Percentiles rank a stretch among this genome's conserved stretches.
Conservation (phyloP, 2,329 filamentous ascomycete genomes). For the Arachnomyces sp. region DNA sequence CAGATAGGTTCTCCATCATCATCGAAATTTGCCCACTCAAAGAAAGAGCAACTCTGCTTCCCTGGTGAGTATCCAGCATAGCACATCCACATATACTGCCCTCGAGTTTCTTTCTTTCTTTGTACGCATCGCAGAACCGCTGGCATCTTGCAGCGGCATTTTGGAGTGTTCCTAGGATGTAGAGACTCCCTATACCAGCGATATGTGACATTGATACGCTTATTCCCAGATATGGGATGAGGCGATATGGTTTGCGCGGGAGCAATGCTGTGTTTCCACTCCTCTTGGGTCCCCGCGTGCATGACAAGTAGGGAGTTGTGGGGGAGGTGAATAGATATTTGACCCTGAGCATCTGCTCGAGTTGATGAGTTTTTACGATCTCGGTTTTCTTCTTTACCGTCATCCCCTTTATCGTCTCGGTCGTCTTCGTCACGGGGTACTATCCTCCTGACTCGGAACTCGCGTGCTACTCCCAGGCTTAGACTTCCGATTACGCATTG, state of each 20-base stretch:
- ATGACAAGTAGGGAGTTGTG: slow-evolving; percentile 92
- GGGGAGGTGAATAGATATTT: slow-evolving; percentile 86
- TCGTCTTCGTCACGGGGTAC: slow-evolving; percentile 50
- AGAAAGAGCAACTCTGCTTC: slow-evolving; percentile 60
- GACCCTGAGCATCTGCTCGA: slow-evolving; percentile 60
- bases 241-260: slow-evolving; percentile 70
- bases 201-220: slow-evolving; percentile 89
- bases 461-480: slow-evolving; percentile 82
- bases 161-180: slow-evolving; percentile 68
- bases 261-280: slow-evolving; percentile 84
- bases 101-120: slow-evolving; percentile 64
- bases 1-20: slow-evolving; percentile 74
- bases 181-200: slow-evolving; percentile 71
- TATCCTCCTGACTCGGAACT: slow-evolving; percentile 78
- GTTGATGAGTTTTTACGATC: slow-evolving; percentile 11
- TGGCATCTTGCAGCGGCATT: slow-evolving; percentile 65
- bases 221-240: slow-evolving; percentile 71
- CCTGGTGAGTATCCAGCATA: slow-evolving; percentile 49
- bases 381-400: slow-evolving; percentile 10
- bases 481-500: slow-evolving; percentile 81
- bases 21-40: slow-evolving; percentile 79
- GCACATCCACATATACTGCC: slow-evolving; percentile 92
- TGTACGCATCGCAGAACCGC: slow-evolving; percentile 68
- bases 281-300: slow-evolving; percentile 97
- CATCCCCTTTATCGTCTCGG: slow-evolving; percentile 18